Conservation (phyloP, 2,329 filamentous ascomycete genomes). For the Hypoxylon sp. region DNA sequence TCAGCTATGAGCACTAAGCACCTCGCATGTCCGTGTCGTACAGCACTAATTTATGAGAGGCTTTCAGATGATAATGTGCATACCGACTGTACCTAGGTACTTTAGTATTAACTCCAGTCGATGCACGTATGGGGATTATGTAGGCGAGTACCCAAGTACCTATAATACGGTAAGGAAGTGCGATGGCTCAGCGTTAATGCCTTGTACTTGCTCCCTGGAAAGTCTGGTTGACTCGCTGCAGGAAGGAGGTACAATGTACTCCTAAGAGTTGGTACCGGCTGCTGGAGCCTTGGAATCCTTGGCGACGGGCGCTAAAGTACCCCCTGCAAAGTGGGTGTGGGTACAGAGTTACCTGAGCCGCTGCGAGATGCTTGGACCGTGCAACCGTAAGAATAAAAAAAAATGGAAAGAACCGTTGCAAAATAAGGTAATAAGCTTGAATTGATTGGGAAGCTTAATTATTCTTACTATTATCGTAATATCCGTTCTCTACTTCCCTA, state of each 20-base stretch:
- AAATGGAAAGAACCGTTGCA: constrained; percentile 30
- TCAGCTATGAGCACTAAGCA: constrained; percentile 3
- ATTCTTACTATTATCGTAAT: constrained; percentile 42
- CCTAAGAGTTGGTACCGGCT: constrained; percentile 35
- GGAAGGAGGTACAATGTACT: constrained; percentile 31
- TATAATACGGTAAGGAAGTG: constrained; percentile 10
- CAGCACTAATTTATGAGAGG: constrained; percentile 16
- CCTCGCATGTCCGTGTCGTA: constrained; percentile 10
- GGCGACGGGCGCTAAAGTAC: constrained; percentile 40
- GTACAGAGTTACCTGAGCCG: constrained; percentile 30
- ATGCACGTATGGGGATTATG: neutral
- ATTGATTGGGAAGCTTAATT: constrained; percentile 48
- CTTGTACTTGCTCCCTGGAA: constrained; percentile 25
- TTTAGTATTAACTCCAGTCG: constrained; percentile 3
- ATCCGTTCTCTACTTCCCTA: constrained; percentile 38
- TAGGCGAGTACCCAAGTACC: constrained; percentile 1
- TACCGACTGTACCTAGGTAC: constrained; percentile 2
- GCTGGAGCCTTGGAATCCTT: constrained; percentile 39
- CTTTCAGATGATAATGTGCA: constrained; percentile 9
- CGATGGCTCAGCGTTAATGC: constrained; percentile 4
- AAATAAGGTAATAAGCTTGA: constrained; percentile 49
- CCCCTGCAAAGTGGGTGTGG: constrained; percentile 33
- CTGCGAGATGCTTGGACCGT: constrained; percentile 35
- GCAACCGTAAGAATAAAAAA: constrained; percentile 32
- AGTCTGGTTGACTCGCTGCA: constrained; percentile 20